Percentiles rank a stretch among this genome's conserved stretches.
These are phyloP conservation scores for Paraphaeosphaeria sporulosa DNA, from an alignment of 2,329 filamentous ascomycete species.

Conservation along the genomic window DNA sequence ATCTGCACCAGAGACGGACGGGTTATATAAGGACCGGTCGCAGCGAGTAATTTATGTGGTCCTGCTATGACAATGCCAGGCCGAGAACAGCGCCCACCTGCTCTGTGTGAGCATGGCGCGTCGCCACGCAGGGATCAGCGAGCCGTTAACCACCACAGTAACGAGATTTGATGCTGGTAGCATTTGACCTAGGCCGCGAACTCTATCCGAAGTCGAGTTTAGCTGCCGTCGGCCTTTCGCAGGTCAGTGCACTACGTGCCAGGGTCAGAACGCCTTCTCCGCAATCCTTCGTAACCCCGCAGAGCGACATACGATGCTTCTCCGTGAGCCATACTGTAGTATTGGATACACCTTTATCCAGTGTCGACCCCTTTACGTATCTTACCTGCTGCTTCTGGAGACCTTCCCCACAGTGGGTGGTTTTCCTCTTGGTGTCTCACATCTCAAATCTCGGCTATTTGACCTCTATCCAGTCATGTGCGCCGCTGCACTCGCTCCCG, in stretches of 20 bases:
- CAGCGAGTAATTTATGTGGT: conserved; percentile 47
- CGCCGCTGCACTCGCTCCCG: conserved; percentile 28
- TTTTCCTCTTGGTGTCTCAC: conserved; percentile 23
- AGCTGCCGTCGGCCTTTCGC: conserved; percentile 30
- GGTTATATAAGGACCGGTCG: conserved; percentile 43
- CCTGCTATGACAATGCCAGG: conserved; percentile 37
- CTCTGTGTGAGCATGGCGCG: conserved; percentile 31
- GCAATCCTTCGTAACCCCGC: conserved; percentile 40
- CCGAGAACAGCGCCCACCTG: conserved; percentile 43
- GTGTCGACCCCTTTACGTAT: conserved; percentile 13
- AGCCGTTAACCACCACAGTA: conserved; percentile 40
- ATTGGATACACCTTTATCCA: conserved; percentile 23
- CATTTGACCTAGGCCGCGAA: conserved; percentile 28
- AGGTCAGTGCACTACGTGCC: conserved; percentile 21
- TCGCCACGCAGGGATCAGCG: conserved; percentile 45
- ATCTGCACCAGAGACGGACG: conserved; percentile 40
- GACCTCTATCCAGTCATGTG: conserved; percentile 27
- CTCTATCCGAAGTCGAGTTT: conserved; percentile 30
- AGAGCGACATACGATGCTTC: conserved; percentile 31
- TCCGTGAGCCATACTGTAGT: conserved; percentile 6
- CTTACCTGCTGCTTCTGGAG: conserved; percentile 25
- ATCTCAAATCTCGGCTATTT: conserved; percentile 38
- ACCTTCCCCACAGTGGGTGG: conserved; percentile 17
- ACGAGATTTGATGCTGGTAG: conserved; percentile 28
- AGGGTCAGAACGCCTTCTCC: conserved; percentile 34